Evolutionary conservation across 305 asterid species (phyloP), one percentile per base, ranked within the genome.

Genomic region (Salvia sclarea): DNA sequence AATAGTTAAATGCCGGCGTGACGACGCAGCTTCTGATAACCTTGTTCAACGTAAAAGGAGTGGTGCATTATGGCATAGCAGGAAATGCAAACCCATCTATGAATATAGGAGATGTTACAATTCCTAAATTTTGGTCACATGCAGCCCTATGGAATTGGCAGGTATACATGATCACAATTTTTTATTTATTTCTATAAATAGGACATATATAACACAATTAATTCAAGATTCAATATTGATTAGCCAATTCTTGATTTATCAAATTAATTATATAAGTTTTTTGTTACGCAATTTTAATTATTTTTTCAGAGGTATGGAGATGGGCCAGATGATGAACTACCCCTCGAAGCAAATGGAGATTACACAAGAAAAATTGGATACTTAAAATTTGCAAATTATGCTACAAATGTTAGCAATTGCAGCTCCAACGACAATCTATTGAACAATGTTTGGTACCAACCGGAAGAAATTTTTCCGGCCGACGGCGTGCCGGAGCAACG

Each of bases 391-490:
- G 31, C 83, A 0, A 0, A 78, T 2, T 84, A 76, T 58, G 7
- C 63, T 0, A 78, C 69, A 6, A 83, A 86, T 61, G 61, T 18
- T 6, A 60, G 57, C 21, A 16, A 40, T 0, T 60, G 70, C 49
- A 11, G 9, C 28, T 13, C 30, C 3, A 40, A 21, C 47, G 67
- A 74, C 56, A 85, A 85, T 61, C 53, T 74, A 11, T 75, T 85
- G 21, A 85, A 83, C 78, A 77, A 81, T 14, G n/a, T 83, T 16
- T 83, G 88, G 88, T 85, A 77, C 48, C 88, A 85, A 66, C 87
- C 87, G 0, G 88, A 85, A 62, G 87, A 83, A 66, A 72, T 81
- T 54, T 85, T 81, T 64, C 84, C 85, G 8, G 75, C 74, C 5
- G 78, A 81, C 69, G 87, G 84, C 50, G 52, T 57, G 8, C 85